These are phyloP conservation scores for Dalbergia oliveri DNA, from an alignment of 306 rosid genomes.

Conservation along the genomic window DNA sequence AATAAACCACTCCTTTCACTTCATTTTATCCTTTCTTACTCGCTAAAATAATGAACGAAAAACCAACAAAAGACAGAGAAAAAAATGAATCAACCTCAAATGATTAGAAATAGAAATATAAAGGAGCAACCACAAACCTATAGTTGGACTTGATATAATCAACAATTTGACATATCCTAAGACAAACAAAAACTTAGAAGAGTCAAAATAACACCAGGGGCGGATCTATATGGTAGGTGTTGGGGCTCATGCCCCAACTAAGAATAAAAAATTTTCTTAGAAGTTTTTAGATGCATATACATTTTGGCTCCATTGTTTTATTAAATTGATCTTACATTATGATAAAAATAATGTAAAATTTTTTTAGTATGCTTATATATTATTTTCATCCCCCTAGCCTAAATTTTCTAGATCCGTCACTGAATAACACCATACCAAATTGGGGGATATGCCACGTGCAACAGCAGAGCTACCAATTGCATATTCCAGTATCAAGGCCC, in stretches of 20 bases:
- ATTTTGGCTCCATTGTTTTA: too few relatives aligned
- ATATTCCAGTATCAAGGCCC: slow-evolving; percentile 91
- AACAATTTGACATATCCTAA: slow-evolving; percentile 9
- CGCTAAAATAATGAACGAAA: background rate
- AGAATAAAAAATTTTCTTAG: too few relatives aligned
- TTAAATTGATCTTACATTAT: too few relatives aligned
- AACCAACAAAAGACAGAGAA: background rate
- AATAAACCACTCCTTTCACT: background rate
- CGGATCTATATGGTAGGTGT: too few relatives aligned
- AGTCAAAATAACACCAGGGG: background rate
- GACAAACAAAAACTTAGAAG: slow-evolving; percentile 17
- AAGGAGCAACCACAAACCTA: slow-evolving; percentile 11
- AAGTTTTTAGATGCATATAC: too few relatives aligned
- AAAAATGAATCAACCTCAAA: slow-evolving; percentile 17
- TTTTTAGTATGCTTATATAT: too few relatives aligned
- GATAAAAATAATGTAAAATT: too few relatives aligned
- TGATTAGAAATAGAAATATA: slow-evolving; percentile 15
- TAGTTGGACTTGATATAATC: slow-evolving; percentile 24
- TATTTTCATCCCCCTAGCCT: too few relatives aligned
- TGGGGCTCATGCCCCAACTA: too few relatives aligned
- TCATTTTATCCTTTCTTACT: slow-evolving; percentile 4
- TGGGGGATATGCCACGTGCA: slow-evolving; percentile 94
- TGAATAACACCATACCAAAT: slow-evolving; percentile 61
- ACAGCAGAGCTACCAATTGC: slow-evolving; percentile 88
- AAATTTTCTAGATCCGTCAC: too few relatives aligned